Percentiles rank a stretch among this genome's conserved stretches.
Evolutionary conservation across 208 protist species (phyloP).

Genomic region (Crithidia acanthocephali): DNA sequence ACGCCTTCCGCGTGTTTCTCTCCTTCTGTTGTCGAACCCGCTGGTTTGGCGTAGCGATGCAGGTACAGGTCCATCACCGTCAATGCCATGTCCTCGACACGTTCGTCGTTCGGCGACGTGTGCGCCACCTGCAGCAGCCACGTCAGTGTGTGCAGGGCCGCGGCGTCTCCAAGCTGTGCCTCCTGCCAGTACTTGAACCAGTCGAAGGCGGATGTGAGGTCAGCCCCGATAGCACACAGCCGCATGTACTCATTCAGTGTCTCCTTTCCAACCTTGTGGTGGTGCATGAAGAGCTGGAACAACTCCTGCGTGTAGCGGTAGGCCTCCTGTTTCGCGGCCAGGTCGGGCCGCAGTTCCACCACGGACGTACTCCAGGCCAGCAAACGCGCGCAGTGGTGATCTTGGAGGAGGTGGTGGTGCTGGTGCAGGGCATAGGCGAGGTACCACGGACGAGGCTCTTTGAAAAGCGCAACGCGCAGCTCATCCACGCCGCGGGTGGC

Average conservation of each 20-base stretch:
- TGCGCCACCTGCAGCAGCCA: conserved; percentile 76
- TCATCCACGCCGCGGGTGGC: conserved; percentile 67
- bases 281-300: conserved; percentile 70
- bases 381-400: conserved; percentile 79
- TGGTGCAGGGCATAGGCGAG: conserved; percentile 73
- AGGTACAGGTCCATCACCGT: conserved; percentile 74
- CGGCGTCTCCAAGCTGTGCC: conserved; percentile 31
- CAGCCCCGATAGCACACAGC: conserved; percentile 75
- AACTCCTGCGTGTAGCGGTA: conserved; percentile 86
- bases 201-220: conserved; percentile 83
- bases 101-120: conserved; percentile 71
- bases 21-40: conserved; percentile 6
- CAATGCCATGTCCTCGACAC: conserved; percentile 77
- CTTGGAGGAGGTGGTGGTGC: conserved; percentile 72
- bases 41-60: conserved; percentile 30
- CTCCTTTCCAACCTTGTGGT: conserved; percentile 70
- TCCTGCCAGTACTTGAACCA: conserved; percentile 90
- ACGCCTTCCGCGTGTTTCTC: background rate
- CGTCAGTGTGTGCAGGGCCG: conserved; percentile 34
- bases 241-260: conserved; percentile 79
- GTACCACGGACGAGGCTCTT: conserved; percentile 88
- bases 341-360: conserved; percentile 51
- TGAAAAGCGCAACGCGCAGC: conserved; percentile 60
- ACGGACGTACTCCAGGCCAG: conserved; percentile 80
- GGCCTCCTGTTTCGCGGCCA: conserved; percentile 49